Percentiles rank a stretch among this genome's conserved stretches.
These are phyloP conservation scores for Nephelium lappaceum DNA, from an alignment of 345 rosid genomes.

Conservation along the genomic window DNA sequence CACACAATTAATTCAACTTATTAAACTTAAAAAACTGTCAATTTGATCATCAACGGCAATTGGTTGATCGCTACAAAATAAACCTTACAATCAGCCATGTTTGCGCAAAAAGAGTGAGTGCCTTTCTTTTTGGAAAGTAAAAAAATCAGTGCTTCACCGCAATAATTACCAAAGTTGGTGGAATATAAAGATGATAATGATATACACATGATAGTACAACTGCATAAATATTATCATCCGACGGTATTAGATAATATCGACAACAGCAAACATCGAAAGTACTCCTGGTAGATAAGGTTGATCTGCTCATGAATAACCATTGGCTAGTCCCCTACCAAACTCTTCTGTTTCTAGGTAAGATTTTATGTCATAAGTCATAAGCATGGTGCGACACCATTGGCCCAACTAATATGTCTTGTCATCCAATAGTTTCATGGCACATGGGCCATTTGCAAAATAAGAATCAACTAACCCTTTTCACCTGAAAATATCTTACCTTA, in stretches of 20 bases:
- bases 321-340: not conserved
- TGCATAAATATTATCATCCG: not conserved
- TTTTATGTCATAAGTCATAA: not conserved
- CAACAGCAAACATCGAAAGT: not conserved
- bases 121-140: not conserved
- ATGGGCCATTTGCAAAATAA: not conserved
- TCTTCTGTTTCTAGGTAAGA: not conserved
- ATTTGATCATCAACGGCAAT: not conserved
- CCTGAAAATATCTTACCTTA: not conserved
- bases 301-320: not conserved
- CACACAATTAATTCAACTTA: too few species aligned
- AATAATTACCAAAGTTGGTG: conserved; percentile 12
- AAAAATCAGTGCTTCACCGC: not conserved
- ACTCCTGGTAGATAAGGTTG: not conserved
- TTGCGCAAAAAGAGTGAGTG: not conserved
- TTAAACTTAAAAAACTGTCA: too few species aligned
- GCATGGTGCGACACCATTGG: not conserved
- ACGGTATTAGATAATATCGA: not conserved
- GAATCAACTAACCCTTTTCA: not conserved
- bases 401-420: not conserved
- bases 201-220: not conserved
- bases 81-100: not conserved
- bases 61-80: not conserved
- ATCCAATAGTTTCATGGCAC: not conserved
- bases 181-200: conserved; percentile 7